Base-by-base conservation (phyloP, 1,284 basidiomycete species). In the Omphalotus olearius region DNA sequence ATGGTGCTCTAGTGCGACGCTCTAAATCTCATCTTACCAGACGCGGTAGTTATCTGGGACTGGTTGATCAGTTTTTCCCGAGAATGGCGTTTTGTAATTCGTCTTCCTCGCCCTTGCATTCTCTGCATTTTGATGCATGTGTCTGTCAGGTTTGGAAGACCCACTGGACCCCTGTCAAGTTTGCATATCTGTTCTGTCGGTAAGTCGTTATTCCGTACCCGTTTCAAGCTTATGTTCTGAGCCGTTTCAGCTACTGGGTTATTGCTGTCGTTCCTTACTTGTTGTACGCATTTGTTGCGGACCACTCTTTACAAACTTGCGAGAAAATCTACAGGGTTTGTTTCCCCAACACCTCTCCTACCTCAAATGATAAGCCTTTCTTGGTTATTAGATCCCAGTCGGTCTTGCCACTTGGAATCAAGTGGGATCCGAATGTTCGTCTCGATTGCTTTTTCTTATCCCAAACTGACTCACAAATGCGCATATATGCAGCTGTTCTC, bases 401-500 rank as follows among this genome's bases (percentile, higher is more conserved):
- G 80, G 81, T 9, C 73, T 89, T 45, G 86, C 86, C 25, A 84
- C 88, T 80, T 90, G 87, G 86, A 90, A 90, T 60, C 88, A 90
- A 76, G 84, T 88, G 50, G 82, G 83, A 41, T 85, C 87, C 41
- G 85, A 90, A 71, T 80, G 83, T 83, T 58, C 48, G 73, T 28
- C 39, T 37, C 42, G 45, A 45, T 23, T 45, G 51, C 28, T 56
- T 55, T n/a, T 43, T n/a, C 4, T 40, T 40, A 30, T 50, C 41
- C 37, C 33, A 23, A 14, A 47, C 45, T 49, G 35, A 44, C 30
- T 47, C 44, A 18, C 53, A 30, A 50, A 47, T 35, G 41, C 57
- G 52, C 58, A 61, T 63, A 56, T 57, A 57, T 60, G 3, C 56
- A 86, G 83, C 79, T 55, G 84, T 90, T 49, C 77, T 90, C 43